Evolutionary conservation across 2,329 filamentous ascomycete species (phyloP).

Genomic region (Cercospora nicotianae): DNA sequence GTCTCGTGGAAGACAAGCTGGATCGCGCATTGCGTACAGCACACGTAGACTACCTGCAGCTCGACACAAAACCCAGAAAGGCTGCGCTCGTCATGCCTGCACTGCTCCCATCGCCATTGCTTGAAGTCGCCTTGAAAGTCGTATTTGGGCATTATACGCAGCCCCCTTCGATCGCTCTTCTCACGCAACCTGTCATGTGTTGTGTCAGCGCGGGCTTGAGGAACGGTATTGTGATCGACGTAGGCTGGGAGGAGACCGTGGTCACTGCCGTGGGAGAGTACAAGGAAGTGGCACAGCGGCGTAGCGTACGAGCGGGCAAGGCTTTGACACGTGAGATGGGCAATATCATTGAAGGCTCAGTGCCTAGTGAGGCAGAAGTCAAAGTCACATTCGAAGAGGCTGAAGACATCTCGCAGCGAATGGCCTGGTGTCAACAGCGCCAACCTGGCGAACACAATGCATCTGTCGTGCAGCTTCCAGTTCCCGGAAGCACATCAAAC

Average conservation of each 20-base stretch:
- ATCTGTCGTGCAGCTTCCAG: constrained; percentile 31
- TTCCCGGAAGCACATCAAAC: constrained; percentile 23
- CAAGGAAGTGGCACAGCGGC: constrained; percentile 69
- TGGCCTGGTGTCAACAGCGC: constrained; percentile 68
- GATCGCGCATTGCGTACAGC: constrained; percentile 79
- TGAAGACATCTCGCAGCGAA: constrained; percentile 72
- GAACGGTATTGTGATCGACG: constrained; percentile 81
- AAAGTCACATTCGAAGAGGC: constrained; percentile 66
- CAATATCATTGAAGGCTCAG: constrained; percentile 55
- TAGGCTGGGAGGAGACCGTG: constrained; percentile 89
- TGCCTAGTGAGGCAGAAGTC: constrained; percentile 54
- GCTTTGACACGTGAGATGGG: constrained; percentile 69
- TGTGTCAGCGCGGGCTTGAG: constrained; percentile 78
- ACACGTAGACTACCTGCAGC: constrained; percentile 70
- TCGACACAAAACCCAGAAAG: constrained; percentile 70
- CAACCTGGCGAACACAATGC: constrained; percentile 30
- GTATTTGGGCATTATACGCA: constrained; percentile 80
- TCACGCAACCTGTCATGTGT: constrained; percentile 73
- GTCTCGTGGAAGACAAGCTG: constrained; percentile 80
- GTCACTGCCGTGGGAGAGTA: constrained; percentile 89
- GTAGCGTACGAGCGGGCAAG: constrained; percentile 74
- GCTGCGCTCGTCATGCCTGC: constrained; percentile 76
- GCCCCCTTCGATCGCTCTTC: constrained; percentile 74
- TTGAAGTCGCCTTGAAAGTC: constrained; percentile 73
- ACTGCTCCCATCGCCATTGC: constrained; percentile 71